A percentile compares a stretch with the other conserved stretches of the same genome.
These are phyloP conservation scores for Solanum piurae DNA, from an alignment of 257 asterid species.

Conservation along the genomic window DNA sequence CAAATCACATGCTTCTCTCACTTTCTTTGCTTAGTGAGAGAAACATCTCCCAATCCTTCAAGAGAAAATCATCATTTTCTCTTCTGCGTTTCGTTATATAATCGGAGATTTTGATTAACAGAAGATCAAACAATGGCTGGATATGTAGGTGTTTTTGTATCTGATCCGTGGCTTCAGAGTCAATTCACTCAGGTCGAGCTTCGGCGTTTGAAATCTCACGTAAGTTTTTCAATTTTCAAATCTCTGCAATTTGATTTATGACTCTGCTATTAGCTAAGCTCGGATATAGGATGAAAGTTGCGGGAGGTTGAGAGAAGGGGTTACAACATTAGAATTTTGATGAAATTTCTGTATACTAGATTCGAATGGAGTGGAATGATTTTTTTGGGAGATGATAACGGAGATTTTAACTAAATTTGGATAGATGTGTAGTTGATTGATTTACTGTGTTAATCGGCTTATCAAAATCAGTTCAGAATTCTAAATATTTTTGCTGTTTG, in stretches of 20 bases:
- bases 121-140: conserved; percentile 45
- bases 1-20: conserved; percentile 6
- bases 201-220: conserved; percentile 69
- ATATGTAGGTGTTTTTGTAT: conserved; percentile 65
- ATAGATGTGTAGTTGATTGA: not conserved
- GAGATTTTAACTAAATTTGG: not conserved
- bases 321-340: not conserved
- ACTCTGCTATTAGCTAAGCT: not conserved
- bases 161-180: conserved; percentile 98
- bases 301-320: not conserved
- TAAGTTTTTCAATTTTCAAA: conserved; percentile 16
- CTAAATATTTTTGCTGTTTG: conserved; percentile 7
- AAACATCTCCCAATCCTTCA: not conserved
- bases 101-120: not conserved
- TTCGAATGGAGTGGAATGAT: not conserved
- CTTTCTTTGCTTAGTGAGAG: not conserved
- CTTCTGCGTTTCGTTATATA: not conserved
- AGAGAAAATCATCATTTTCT: not conserved
- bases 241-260: not conserved
- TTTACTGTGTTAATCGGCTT: not conserved
- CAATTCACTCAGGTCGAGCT: conserved; percentile 96
- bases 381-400: not conserved
- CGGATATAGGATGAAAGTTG: not conserved
- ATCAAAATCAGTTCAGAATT: conserved; percentile 1
- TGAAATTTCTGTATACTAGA: not conserved